These are phyloP conservation scores for Fraxinus sp. DNA, from an alignment of 305 asterid species.

Conservation along the genomic window DNA sequence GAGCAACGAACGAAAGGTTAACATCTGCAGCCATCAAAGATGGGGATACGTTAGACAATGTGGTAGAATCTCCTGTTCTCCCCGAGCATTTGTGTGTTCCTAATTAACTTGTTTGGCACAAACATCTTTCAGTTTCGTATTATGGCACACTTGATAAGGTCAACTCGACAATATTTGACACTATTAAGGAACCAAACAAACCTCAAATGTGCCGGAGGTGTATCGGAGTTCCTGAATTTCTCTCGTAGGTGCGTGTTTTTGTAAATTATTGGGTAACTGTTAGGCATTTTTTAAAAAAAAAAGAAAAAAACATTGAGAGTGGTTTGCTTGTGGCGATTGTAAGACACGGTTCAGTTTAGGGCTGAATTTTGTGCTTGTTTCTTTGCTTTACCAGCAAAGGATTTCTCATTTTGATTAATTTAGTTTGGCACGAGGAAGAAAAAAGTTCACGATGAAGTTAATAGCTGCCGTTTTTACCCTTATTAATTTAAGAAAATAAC, in stretches of 20 bases:
- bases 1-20: constrained; percentile 27
- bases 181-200: neutral
- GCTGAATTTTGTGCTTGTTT: constrained; percentile 53
- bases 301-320: neutral
- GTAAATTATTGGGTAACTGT: constrained; percentile 40
- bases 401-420: constrained; percentile 1
- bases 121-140: constrained; percentile 11
- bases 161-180: neutral
- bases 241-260: constrained; percentile 27
- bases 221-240: neutral
- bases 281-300: constrained; percentile 7
- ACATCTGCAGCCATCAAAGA: constrained; percentile 16
- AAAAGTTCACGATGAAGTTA: neutral
- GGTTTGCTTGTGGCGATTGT: constrained; percentile 35
- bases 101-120: constrained; percentile 10
- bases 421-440: neutral
- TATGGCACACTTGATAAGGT: neutral
- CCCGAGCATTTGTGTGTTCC: neutral
- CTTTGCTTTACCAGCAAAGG: constrained; percentile 48
- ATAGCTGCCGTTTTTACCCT: no score
- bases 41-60: constrained; percentile 27
- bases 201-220: constrained; percentile 15
- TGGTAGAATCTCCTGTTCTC: constrained; percentile 18
- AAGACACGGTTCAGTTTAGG: constrained; percentile 51
- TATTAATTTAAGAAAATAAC: no score